Conservation (phyloP, 2,329 filamentous ascomycete genomes). For the Cryoendolithus antarcticus region DNA sequence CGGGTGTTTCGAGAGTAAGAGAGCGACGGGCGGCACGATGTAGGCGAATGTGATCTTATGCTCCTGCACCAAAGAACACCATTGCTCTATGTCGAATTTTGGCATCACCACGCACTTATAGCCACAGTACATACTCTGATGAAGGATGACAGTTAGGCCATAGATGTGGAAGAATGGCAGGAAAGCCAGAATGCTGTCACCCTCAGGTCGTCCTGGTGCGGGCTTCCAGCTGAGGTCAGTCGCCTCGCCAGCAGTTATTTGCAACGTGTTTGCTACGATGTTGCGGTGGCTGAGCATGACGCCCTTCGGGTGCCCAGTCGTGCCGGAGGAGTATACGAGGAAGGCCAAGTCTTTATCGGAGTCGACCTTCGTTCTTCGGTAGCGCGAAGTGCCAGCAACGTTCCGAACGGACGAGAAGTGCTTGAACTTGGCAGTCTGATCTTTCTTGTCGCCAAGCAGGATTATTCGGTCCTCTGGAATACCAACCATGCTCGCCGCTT, state of each 20-base stretch:
- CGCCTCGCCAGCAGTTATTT: conserved; percentile 27
- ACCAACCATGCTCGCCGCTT: conserved; percentile 58
- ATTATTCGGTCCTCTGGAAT: conserved; percentile 62
- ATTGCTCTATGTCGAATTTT: conserved; percentile 70
- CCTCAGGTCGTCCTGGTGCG: conserved; percentile 37
- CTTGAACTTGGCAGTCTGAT: conserved; percentile 46
- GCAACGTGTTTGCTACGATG: conserved; percentile 57
- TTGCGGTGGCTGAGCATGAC: conserved; percentile 79
- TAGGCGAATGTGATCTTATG: conserved; percentile 66
- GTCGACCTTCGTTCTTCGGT: conserved; percentile 49
- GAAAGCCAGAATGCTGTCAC: conserved; percentile 65
- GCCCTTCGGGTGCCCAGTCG: conserved; percentile 82
- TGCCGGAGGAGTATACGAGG: conserved; percentile 79
- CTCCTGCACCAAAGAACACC: conserved; percentile 64
- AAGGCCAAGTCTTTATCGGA: conserved; percentile 66
- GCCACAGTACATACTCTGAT: conserved; percentile 55
- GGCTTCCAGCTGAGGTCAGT: conserved; percentile 42
- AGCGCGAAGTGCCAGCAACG: conserved; percentile 45
- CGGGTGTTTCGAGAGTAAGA: conserved; percentile 70
- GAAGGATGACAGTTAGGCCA: conserved; percentile 60
- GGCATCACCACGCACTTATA: conserved; percentile 58
- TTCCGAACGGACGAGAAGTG: conserved; percentile 64
- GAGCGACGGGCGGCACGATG: conserved; percentile 71
- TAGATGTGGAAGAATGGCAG: conserved; percentile 90
- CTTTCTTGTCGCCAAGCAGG: conserved; percentile 57